These are phyloP conservation scores for Leavenworthia alabamica DNA, from an alignment of 345 rosid genomes.

Conservation along the genomic window DNA sequence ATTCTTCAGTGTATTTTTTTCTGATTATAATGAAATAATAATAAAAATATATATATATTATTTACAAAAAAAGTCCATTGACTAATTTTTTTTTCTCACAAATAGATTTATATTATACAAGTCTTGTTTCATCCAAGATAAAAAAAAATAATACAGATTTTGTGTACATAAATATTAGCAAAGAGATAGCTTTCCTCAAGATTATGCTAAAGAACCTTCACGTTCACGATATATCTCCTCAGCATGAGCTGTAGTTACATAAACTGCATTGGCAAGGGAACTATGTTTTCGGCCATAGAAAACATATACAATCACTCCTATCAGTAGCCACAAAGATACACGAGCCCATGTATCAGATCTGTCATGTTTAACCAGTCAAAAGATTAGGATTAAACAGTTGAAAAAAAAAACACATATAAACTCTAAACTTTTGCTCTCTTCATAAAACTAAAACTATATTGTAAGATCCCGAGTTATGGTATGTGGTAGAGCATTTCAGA, in stretches of 20 bases:
- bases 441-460: no score
- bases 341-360: slow-evolving; percentile 70
- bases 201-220: slow-evolving; percentile 32
- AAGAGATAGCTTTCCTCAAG: slow-evolving; percentile 30
- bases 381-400: background rate
- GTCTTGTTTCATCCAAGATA: slow-evolving; percentile 7
- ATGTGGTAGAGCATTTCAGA: no score
- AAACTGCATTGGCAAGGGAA: slow-evolving; percentile 55
- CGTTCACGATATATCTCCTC: slow-evolving; percentile 50
- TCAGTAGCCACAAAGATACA: slow-evolving; percentile 62
- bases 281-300: slow-evolving; percentile 70
- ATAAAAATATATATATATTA: no score
- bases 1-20: no score
- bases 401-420: no score
- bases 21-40: no score
- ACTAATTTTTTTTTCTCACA: no score
- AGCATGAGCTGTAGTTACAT: slow-evolving; percentile 56
- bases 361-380: background rate
- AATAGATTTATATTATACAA: background rate
- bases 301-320: slow-evolving; percentile 54
- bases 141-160: slow-evolving; percentile 2
- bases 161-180: no score
- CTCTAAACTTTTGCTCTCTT: no score
- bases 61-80: no score
- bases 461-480: no score